phyloP scores from a whole-genome alignment of 2,329 filamentous ascomycete species.

The Dothideomycetes sp. region DNA sequence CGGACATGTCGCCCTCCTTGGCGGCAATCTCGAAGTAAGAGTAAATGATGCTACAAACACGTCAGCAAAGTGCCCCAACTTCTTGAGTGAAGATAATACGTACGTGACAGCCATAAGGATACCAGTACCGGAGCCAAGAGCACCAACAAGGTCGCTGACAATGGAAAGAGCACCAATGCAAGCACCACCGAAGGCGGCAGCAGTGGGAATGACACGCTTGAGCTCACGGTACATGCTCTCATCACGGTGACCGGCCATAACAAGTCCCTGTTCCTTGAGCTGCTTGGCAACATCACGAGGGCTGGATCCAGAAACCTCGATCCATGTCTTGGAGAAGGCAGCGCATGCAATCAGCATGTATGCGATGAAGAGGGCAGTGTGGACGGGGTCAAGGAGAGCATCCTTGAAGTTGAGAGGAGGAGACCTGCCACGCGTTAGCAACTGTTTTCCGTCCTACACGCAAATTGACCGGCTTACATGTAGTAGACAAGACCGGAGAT shows the following conservation, averaged over 20 bases:
- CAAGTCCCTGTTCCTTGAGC: constrained; percentile 97
- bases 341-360: constrained; percentile 98
- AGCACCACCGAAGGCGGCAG: constrained; percentile 94
- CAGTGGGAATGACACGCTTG: constrained; percentile 97
- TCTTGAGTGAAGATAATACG: too few relatives aligned
- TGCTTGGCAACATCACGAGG: constrained; percentile 98
- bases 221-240: constrained; percentile 99
- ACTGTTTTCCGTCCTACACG: too few relatives aligned
- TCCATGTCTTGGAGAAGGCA: constrained; percentile 99
- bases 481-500: constrained; percentile 95
- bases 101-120: constrained; percentile 97
- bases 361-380: constrained; percentile 87
- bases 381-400: constrained; percentile 90
- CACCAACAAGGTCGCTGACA: constrained; percentile 87
- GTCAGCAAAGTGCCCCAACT: constrained; percentile 19
- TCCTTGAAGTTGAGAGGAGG: constrained; percentile 96
- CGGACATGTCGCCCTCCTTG: constrained; percentile 91
- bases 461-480: constrained; percentile 56
- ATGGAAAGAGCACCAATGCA: constrained; percentile 98
- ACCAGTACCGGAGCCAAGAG: constrained; percentile 92
- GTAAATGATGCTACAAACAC: constrained; percentile 75
- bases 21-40: constrained; percentile 99
- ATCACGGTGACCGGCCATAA: constrained; percentile 99
- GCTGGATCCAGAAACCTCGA: constrained; percentile 95
- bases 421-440: constrained; percentile 10